phyloP scores from a whole-genome alignment of 2,329 filamentous ascomycete genomes.

The Cordyceps javanica region DNA sequence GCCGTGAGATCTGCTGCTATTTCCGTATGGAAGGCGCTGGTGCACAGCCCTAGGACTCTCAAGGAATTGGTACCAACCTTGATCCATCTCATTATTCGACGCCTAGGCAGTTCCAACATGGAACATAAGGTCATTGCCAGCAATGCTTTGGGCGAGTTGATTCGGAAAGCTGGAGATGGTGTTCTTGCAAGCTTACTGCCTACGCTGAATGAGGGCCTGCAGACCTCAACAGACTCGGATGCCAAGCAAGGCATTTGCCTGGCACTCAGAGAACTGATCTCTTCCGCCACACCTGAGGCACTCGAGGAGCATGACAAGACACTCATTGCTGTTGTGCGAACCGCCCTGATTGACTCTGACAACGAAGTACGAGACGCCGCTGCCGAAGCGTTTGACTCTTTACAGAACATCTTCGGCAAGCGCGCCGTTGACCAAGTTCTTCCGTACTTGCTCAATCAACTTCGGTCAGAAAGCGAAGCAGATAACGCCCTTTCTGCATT shows the following conservation, averaged over 20 bases:
- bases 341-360: constrained; percentile 84
- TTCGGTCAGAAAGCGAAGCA: constrained; percentile 79
- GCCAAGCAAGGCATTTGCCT: constrained; percentile 97
- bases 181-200: constrained; percentile 83
- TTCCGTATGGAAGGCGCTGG: constrained; percentile 93
- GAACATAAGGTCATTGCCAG: constrained; percentile 98
- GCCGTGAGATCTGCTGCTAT: constrained; percentile 86
- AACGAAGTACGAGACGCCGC: constrained; percentile 89
- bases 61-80: constrained; percentile 94
- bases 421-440: constrained; percentile 91
- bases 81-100: constrained; percentile 88
- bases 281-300: constrained; percentile 79
- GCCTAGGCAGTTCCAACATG: constrained; percentile 92
- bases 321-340: constrained; percentile 87
- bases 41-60: constrained; percentile 83
- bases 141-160: constrained; percentile 92
- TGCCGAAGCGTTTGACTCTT: constrained; percentile 91
- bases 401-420: constrained; percentile 92
- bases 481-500: constrained; percentile 90
- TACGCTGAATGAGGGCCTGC: constrained; percentile 84
- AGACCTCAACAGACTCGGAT: constrained; percentile 83
- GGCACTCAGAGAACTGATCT: constrained; percentile 87
- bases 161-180: constrained; percentile 91
- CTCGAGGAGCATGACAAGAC: constrained; percentile 93
- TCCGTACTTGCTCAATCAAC: constrained; percentile 82